Base-by-base conservation (phyloP, 768 basidiomycete species). In the Leccinellum rugosiceps region DNA sequence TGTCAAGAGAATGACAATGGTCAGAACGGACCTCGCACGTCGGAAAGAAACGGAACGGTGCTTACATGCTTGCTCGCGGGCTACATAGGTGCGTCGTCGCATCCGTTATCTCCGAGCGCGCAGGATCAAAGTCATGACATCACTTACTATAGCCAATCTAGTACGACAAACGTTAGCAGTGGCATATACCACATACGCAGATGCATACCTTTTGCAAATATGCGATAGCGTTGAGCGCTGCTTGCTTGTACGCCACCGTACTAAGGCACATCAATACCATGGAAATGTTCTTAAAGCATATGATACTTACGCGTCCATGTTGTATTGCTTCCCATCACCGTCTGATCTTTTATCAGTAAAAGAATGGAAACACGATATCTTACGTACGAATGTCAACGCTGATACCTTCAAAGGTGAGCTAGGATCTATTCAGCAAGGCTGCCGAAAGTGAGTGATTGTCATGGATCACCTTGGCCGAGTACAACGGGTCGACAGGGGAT, bases 201-300 rank as follows among this genome's bases (percentile, higher is more conserved):
- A 31, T 38, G 59, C 67, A 26, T 50, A 83, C 84, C 78, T 87
- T 87, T 74, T 78, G 76, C 45, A 92, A 76, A 68, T 92, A 91
- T 2, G 80, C 79, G 52, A 92, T 90, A 2, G 86, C 80, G 63
- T 90, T 90, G 53, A 90, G 72, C 0, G 89, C 87, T 6, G 90
- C 89, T 72, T 88, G 87, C 67, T 91, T 90, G 68, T 87, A 91
- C 3, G 90, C 88, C 17, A 88, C 86, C 21, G 87, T 82, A 0
- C 85, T 87, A 50, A 30, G 32, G 21, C 19, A 10, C n/a, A 50
- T 46, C 44, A 50, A 41, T 23, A 6, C 53, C 23, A 21, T 21
- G 2, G 0, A 19, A 31, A 47, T 8, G 13, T 47, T 15, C 13
- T 17, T 2, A 15, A 44, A 34, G 19, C 11, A 45, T 19, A 10